A percentile compares a stretch with the other conserved stretches of the same genome.
Evolutionary conservation across 306 rosid species (phyloP).

Genomic region (Sicyos baderoa): DNA sequence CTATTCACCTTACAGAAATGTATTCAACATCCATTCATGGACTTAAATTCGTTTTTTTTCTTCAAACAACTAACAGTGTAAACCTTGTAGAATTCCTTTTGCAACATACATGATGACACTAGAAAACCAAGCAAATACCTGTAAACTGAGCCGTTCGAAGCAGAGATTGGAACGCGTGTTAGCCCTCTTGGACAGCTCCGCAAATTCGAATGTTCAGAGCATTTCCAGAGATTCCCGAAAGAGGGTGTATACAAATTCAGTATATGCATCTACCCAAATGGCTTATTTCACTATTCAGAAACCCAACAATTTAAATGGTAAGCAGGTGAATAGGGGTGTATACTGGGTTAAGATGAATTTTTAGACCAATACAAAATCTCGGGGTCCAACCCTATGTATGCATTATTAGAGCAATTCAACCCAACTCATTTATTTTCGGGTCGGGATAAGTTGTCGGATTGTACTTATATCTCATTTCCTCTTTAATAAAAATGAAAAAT

Average conservation of each 20-base stretch:
- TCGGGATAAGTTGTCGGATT: too few species aligned
- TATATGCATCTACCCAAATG: background rate
- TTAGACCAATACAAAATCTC: too few species aligned
- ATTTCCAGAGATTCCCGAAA: constrained; percentile 1
- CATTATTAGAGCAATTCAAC: too few species aligned
- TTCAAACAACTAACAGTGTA: background rate
- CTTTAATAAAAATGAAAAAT: too few species aligned
- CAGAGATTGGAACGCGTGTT: background rate
- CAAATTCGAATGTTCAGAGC: background rate
- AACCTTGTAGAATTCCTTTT: background rate
- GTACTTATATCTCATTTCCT: too few species aligned
- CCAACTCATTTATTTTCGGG: too few species aligned
- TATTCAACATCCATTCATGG: background rate
- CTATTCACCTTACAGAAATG: background rate
- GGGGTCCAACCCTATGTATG: too few species aligned
- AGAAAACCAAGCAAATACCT: constrained; percentile 4
- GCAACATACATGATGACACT: background rate
- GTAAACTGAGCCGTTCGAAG: background rate
- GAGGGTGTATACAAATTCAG: constrained; percentile 14
- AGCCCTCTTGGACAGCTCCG: background rate
- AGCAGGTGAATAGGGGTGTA: background rate
- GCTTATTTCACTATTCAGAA: background rate
- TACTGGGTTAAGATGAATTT: too few species aligned
- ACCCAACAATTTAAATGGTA: background rate
- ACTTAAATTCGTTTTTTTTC: background rate